These are phyloP conservation scores for Fraxinus floribunda DNA, from an alignment of 305 asterid species.

Conservation along the genomic window DNA sequence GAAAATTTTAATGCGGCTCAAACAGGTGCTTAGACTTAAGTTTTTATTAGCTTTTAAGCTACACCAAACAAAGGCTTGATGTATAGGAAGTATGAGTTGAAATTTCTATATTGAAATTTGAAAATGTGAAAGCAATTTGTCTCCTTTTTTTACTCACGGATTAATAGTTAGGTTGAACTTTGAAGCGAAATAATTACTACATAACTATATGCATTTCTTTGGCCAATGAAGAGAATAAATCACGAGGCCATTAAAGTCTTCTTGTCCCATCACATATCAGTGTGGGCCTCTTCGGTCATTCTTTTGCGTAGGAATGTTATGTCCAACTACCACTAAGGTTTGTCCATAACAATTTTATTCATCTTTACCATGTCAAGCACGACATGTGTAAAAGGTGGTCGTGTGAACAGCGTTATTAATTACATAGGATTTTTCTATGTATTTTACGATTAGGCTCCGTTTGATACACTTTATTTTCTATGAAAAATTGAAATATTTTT, in stretches of 20 bases:
- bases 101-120: background rate
- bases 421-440: background rate
- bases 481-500: no score
- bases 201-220: background rate
- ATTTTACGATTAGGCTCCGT: no score
- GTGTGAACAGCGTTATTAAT: background rate
- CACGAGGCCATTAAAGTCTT: background rate
- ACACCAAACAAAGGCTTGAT: background rate
- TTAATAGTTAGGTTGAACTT: background rate
- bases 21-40: no score
- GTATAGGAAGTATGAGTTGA: background rate
- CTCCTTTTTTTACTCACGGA: background rate
- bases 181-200: background rate
- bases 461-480: no score
- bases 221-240: background rate
- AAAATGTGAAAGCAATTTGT: background rate
- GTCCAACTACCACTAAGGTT: constrained; percentile 37
- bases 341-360: constrained; percentile 23
- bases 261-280: background rate
- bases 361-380: background rate
- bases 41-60: background rate
- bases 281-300: constrained; percentile 16
- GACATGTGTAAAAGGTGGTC: background rate
- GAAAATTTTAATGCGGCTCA: no score
- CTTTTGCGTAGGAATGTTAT: constrained; percentile 25